These are phyloP conservation scores for Pestalotiopsis sp. DNA, from an alignment of 2,329 filamentous ascomycete genomes.

Conservation along the genomic window DNA sequence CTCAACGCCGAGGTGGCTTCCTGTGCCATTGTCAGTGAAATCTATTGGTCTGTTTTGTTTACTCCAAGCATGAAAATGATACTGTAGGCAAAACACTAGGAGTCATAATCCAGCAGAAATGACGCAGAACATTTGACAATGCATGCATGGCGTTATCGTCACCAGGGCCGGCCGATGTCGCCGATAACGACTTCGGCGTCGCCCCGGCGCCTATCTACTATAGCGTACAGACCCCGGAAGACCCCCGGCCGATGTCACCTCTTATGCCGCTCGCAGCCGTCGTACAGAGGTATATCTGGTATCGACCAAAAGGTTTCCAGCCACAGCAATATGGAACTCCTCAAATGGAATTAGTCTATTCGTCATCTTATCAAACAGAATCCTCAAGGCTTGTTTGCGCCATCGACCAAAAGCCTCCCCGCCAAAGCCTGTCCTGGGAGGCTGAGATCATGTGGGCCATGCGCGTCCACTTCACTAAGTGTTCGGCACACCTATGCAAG, in stretches of 20 bases:
- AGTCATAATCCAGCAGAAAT: background rate
- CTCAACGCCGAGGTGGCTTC: slow-evolving; percentile 15
- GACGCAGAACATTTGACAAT: background rate
- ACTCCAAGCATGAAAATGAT: background rate
- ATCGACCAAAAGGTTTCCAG: background rate
- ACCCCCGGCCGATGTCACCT: background rate
- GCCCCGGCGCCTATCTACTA: background rate
- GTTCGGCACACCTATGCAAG: too few species aligned
- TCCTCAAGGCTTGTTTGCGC: too few species aligned
- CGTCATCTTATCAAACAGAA: too few species aligned
- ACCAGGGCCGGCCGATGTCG: slow-evolving; percentile 1
- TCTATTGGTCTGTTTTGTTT: background rate
- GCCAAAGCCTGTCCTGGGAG: too few species aligned
- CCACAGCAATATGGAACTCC: background rate
- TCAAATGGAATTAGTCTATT: background rate
- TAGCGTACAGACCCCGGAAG: background rate
- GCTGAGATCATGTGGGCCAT: too few species aligned
- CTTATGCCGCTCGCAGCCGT: background rate
- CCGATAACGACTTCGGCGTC: slow-evolving; percentile 8
- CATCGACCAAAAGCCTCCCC: too few species aligned
- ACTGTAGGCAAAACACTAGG: background rate
- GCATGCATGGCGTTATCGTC: background rate
- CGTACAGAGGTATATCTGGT: background rate
- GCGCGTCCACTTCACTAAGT: too few species aligned
- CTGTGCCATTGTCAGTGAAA: background rate